Base-by-base conservation (phyloP, 164 flowering plant species). In the Liquidambar formosana region DNA sequence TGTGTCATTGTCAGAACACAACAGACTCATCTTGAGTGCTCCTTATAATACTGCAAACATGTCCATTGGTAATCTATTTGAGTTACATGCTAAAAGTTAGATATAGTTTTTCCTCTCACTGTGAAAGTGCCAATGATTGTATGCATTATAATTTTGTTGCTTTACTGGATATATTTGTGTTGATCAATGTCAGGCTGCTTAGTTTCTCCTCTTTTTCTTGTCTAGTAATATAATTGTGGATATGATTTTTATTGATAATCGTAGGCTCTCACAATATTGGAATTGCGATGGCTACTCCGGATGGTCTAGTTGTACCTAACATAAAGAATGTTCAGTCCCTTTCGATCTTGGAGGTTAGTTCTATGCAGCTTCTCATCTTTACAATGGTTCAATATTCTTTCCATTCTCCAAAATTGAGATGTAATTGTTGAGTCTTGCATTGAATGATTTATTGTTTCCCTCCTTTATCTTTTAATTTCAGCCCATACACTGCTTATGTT, bases 281-380 rank as follows among this genome's bases (percentile, higher is more conserved):
- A 66, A 76, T 94, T 72, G 98, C 98, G 44, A 94, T 94, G 97
- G 97, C 97, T 76, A 95, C 99, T 66, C 89, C 87, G 46, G 26
- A 77, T 77, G 99, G 99, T 70, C 71, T 93, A 54, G 99, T 91
- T 75, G 99, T 95, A 26, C 99, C 99, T 25, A 95, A 86, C 79
- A 86, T 95, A 64, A 93, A 93, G 88, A 91, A 87, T 68, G 97
- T 91, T 74, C 97, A 93, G 71, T 78, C 86, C 33, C 87, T 95
- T 65, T 91, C 97, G 21, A 80, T 95, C 65, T 78, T 88, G 69
- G 93, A 95, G 96, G 99, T 92, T 51, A 74, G 90, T 74, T 77
- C 10, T 65, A 45, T 19, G 16, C 16, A 18, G 41, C 25, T 18
- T 38, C 43, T 70, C 58, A 43, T 41, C 16, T 44, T 57, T 61